Evolutionary conservation across 1,284 basidiomycete species (phyloP).

Genomic region (Anthracocystis walkeri): DNA sequence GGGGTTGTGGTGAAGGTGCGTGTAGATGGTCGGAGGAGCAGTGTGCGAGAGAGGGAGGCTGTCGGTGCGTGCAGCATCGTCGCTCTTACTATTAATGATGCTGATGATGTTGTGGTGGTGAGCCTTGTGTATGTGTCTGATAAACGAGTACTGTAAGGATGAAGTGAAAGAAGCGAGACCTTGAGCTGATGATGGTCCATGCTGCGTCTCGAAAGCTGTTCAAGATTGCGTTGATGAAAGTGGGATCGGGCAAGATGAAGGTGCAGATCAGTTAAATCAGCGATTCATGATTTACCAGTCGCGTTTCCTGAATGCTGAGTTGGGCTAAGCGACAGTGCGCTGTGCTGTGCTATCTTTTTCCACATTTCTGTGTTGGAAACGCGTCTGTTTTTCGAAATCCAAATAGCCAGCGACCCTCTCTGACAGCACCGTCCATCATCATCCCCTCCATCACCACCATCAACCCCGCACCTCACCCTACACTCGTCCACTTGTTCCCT

Average conservation of each 20-base stretch:
- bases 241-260: neutral
- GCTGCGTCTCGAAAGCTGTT: neutral
- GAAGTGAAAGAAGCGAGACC: neutral
- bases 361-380: conserved; percentile 13
- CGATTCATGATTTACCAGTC: conserved; percentile 13
- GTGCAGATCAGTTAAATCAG: neutral
- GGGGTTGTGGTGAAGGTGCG: conserved; percentile 16
- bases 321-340: neutral
- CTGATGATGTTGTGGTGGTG: neutral
- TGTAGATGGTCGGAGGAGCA: too few relatives aligned
- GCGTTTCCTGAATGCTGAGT: conserved; percentile 2
- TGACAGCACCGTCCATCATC: neutral
- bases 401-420: neutral
- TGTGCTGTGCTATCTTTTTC: conserved; percentile 1
- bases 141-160: neutral
- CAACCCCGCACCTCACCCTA: neutral
- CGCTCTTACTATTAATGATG: neutral
- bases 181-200: conserved; percentile 6
- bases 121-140: conserved; percentile 11
- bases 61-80: neutral
- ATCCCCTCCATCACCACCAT: conserved; percentile 4
- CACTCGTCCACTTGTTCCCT: neutral
- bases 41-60: neutral
- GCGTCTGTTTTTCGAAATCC: conserved; percentile 10
- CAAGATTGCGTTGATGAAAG: neutral